These are phyloP conservation scores for Diplotaxis tenuifolia DNA, from an alignment of 345 rosid genomes.

Conservation along the genomic window DNA sequence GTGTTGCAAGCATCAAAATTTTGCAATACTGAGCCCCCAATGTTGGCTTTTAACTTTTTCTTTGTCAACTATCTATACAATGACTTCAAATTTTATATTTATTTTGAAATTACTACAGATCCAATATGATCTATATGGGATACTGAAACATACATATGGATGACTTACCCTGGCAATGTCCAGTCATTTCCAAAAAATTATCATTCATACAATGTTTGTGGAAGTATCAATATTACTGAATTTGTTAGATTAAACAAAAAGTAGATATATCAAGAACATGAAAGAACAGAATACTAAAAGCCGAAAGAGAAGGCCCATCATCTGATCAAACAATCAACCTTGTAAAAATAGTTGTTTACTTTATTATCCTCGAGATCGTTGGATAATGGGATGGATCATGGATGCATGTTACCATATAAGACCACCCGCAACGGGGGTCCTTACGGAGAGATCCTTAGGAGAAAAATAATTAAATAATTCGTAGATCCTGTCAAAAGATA, in stretches of 20 bases:
- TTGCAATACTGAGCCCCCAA: no score
- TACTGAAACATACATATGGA: neutral
- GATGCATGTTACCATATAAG: conserved; percentile 11
- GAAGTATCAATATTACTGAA: neutral
- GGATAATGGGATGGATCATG: neutral
- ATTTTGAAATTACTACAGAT: neutral
- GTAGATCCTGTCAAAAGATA: no score
- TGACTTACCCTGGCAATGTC: neutral
- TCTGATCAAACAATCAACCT: neutral
- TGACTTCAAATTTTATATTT: neutral
- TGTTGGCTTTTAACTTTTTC: neutral
- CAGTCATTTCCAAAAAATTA: neutral
- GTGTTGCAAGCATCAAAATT: no score
- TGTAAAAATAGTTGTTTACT: conserved; percentile 2
- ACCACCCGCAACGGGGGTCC: no score
- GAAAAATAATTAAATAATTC: no score
- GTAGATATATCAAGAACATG: neutral
- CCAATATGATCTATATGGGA: neutral
- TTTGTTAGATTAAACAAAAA: neutral
- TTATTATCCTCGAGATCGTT: conserved; percentile 29
- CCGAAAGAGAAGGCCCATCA: neutral
- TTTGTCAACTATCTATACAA: neutral
- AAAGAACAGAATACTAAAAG: neutral
- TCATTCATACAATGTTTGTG: neutral
- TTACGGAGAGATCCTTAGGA: no score